These are phyloP conservation scores for Camelina hispida DNA, from an alignment of 345 rosid genomes.

Conservation along the genomic window DNA sequence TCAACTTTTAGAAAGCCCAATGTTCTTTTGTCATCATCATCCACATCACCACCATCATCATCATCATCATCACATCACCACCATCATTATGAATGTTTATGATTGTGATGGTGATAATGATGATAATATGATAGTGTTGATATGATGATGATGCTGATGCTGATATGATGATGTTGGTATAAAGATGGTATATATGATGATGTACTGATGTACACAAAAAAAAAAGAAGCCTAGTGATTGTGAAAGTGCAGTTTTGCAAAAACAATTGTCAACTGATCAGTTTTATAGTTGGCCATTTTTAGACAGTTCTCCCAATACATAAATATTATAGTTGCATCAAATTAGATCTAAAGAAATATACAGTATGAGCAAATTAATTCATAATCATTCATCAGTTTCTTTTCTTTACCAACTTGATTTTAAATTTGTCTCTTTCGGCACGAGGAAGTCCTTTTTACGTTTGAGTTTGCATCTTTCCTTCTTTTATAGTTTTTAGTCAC, in stretches of 20 bases:
- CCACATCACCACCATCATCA: not conserved
- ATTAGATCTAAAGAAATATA: not conserved
- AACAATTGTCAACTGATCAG: not conserved
- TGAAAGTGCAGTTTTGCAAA: too few species aligned
- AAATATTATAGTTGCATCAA: not conserved
- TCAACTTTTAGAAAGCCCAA: slow-evolving; percentile 2
- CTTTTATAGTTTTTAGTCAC: slow-evolving; percentile 7
- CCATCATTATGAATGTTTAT: not conserved
- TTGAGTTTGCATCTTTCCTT: not conserved
- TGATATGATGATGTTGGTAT: not conserved
- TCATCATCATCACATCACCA: not conserved
- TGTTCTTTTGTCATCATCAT: not conserved
- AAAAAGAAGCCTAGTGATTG: too few species aligned
- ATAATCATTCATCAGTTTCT: not conserved
- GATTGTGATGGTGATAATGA: not conserved
- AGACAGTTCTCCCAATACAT: not conserved
- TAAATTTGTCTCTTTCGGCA: not conserved
- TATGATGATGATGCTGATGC: not conserved
- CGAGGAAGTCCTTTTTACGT: slow-evolving; percentile 32
- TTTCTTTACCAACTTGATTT: not conserved
- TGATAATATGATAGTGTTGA: not conserved
- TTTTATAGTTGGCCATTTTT: not conserved
- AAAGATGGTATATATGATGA: too few species aligned
- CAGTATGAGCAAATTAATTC: not conserved
- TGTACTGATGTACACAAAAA: too few species aligned